Evolutionary conservation across 2,329 filamentous ascomycete genomes (phyloP), one percentile per base, ranked within the genome.

Genomic region (Fusarium virguliforme): DNA sequence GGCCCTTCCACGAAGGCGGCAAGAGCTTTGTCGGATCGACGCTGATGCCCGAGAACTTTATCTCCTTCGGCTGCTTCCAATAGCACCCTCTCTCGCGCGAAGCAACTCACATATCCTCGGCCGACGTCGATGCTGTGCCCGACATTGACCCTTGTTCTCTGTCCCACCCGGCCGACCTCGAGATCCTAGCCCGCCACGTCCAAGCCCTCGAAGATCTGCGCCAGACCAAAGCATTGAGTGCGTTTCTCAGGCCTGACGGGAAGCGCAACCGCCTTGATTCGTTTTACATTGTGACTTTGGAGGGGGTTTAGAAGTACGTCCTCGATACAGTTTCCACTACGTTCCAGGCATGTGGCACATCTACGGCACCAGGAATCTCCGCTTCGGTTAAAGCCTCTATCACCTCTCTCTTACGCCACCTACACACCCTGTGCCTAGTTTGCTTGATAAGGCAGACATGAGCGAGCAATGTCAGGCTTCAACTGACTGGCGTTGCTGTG

Each of bases 1-100:
- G 34, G 55, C 40, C 15, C 9, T 13, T 58, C 1, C 40, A 58
- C 7, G 40, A 58, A 9, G 22, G 40, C 7, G 55, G 38, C 0
- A 58, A 48, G 41, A 58, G 55, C 28, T 48, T 48, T 26, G 22
- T 18, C 15, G 55, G 55, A 1, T 34, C 50, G 32, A 10, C 30
- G 6, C 18, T 40, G 6, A 24, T 55, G 51, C 51, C 51, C 4
- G 28, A 55, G 30, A 40, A 55, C 51, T 55, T 55, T 38, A 34
- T 18, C 4, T 38, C 32, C 18, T 24, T 55, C 8, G 51, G 51
- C 34, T 55, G 51, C 24, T 38, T 28, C 13, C 34, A 38, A 15
- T 55, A 34, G 3, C 35, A 38, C 6, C 51, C 51, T 9, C 18
- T 55, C 18, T 55, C 51, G 1, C 32, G 51, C 4, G 51, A 34